Percentiles rank a stretch among this genome's conserved stretches.
Conservation (phyloP, 352 stramenopile species). For the Pythium myriotylum region DNA sequence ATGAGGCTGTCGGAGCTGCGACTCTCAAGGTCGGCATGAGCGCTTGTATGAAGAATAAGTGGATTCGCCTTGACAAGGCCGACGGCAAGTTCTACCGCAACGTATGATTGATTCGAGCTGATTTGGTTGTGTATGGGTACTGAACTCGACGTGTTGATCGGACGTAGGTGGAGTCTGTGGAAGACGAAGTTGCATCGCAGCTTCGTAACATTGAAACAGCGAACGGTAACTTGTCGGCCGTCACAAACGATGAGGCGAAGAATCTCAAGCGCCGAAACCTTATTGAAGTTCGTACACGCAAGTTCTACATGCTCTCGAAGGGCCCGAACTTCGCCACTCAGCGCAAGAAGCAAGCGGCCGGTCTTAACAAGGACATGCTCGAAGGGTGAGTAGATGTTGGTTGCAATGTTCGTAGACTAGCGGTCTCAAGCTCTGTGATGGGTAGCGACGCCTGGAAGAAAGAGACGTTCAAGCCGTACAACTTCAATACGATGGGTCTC, state of each 20-base stretch:
- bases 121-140: too few relatives aligned
- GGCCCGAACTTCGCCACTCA: constrained; percentile 92
- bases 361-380: constrained; percentile 99
- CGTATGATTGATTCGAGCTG: constrained; percentile 26
- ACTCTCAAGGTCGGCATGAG: constrained; percentile 95
- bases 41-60: constrained; percentile 98
- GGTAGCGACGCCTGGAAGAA: constrained; percentile 92
- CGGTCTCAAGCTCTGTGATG: background rate
- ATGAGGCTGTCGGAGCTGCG: constrained; percentile 81
- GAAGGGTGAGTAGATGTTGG: constrained; percentile 64
- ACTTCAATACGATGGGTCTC: constrained; percentile 97
- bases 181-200: constrained; percentile 77
- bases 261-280: constrained; percentile 85
- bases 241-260: constrained; percentile 76
- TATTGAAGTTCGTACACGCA: constrained; percentile 83
- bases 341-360: constrained; percentile 95
- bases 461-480: constrained; percentile 98
- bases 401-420: background rate
- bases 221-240: constrained; percentile 60
- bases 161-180: constrained; percentile 50
- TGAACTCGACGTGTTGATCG: background rate
- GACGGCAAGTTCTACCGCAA: constrained; percentile 88
- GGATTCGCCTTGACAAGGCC: constrained; percentile 94
- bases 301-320: constrained; percentile 95
- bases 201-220: constrained; percentile 83